These are phyloP conservation scores for Aspergillus persii DNA, from an alignment of 2,329 filamentous ascomycete species.

Conservation along the genomic window DNA sequence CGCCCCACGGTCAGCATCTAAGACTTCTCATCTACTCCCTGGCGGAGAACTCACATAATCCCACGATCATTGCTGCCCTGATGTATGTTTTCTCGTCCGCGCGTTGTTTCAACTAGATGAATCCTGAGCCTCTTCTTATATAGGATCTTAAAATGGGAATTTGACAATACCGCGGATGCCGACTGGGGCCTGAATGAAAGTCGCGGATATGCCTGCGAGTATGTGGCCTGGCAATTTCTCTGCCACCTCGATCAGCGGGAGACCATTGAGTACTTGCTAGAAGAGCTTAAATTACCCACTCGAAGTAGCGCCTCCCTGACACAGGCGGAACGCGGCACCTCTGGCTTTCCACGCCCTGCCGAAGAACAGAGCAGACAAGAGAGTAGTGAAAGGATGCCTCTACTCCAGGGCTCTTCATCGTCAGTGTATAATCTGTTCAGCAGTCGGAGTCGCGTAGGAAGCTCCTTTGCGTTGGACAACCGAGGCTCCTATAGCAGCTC, in stretches of 20 bases:
- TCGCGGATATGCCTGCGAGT: conserved; percentile 58
- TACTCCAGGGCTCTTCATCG: conserved; percentile 26
- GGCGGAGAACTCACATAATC: conserved; percentile 44
- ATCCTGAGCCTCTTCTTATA: not conserved
- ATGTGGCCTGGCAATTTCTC: conserved; percentile 62
- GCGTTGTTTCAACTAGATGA: not conserved
- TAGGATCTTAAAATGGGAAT: conserved; percentile 59
- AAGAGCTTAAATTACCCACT: conserved; percentile 45
- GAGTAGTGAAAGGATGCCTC: conserved; percentile 30
- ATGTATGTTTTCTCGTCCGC: conserved; percentile 44
- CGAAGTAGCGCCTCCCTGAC: conserved; percentile 17
- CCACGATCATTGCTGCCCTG: conserved; percentile 47
- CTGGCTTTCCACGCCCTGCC: conserved; percentile 12
- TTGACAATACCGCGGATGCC: conserved; percentile 50
- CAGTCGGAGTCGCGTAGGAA: conserved; percentile 35
- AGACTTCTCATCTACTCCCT: conserved; percentile 39
- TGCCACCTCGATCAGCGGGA: conserved; percentile 56
- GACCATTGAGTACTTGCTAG: conserved; percentile 56
- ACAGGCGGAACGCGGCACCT: conserved; percentile 22
- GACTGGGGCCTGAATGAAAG: conserved; percentile 57
- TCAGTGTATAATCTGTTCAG: conserved; percentile 26
- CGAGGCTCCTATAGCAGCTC: conserved; percentile 30
- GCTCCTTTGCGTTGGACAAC: conserved; percentile 51
- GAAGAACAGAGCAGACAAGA: conserved; percentile 5
- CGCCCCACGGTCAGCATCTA: conserved; percentile 36